Percentiles rank a stretch among this genome's conserved stretches.
Conservation (phyloP, 2,329 filamentous ascomycete species). For the Pseudocercospora vitis region DNA sequence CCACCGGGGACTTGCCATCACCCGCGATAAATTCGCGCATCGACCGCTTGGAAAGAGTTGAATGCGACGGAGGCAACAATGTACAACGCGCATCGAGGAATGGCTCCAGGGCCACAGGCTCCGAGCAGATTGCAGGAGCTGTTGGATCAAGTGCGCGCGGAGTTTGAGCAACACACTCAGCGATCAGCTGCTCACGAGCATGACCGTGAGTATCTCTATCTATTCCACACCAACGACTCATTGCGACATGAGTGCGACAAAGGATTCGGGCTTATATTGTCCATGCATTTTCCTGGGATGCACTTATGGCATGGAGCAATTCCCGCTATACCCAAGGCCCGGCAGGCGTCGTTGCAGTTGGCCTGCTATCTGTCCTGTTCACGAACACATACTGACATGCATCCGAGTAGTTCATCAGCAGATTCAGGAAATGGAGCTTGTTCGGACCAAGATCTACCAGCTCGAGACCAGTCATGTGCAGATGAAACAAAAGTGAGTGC, state of each 20-base stretch:
- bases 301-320: too few relatives aligned
- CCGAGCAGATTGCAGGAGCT: conserved; percentile 81
- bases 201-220: conserved; percentile 68
- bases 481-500: conserved; percentile 83
- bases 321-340: too few relatives aligned
- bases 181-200: conserved; percentile 86
- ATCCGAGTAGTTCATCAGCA: conserved; percentile 71
- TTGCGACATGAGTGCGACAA: neutral
- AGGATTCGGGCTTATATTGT: too few relatives aligned
- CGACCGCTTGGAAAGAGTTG: conserved; percentile 14
- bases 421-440: conserved; percentile 91
- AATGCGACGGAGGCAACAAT: conserved; percentile 50
- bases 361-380: neutral
- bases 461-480: conserved; percentile 86
- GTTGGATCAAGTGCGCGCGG: conserved; percentile 82
- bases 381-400: conserved; percentile 17
- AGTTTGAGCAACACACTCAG: conserved; percentile 75
- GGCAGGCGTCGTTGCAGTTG: neutral
- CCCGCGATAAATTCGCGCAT: neutral
- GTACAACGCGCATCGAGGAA: conserved; percentile 84
- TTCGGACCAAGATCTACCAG: conserved; percentile 87
- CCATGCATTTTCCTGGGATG: too few relatives aligned
- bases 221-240: neutral
- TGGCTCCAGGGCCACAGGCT: conserved; percentile 66
- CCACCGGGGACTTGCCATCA: neutral